A percentile compares a stretch with the other conserved stretches of the same genome.
phyloP scores from a whole-genome alignment of 1,284 basidiomycete genomes.

The Papiliotrema fonsecae region DNA sequence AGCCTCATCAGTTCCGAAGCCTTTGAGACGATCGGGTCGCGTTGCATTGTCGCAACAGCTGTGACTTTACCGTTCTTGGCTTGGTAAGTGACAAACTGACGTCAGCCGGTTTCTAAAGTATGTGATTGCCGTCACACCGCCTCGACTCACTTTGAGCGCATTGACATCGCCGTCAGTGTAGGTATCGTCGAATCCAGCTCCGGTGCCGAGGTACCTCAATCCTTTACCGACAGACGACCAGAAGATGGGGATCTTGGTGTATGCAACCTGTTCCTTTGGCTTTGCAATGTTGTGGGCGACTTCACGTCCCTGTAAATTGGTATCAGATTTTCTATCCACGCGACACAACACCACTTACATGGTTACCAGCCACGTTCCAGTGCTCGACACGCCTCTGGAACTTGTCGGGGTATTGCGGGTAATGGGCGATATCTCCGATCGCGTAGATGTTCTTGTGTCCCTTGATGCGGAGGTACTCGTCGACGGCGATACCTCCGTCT shows the following conservation, averaged over 20 bases:
- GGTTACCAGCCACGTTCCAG: constrained; percentile 67
- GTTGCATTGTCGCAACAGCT: constrained; percentile 66
- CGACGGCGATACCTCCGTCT: constrained; percentile 76
- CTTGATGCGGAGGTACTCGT: constrained; percentile 70
- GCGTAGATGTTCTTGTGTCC: constrained; percentile 66
- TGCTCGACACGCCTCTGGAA: constrained; percentile 66
- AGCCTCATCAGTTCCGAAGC: constrained; percentile 74
- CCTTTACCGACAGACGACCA: constrained; percentile 72
- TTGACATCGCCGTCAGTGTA: constrained; percentile 69
- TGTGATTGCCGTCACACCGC: no score
- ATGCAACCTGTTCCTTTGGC: constrained; percentile 31
- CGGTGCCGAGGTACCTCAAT: constrained; percentile 73
- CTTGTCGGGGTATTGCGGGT: constrained; percentile 57
- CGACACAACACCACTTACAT: constrained; percentile 21
- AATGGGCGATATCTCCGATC: constrained; percentile 84
- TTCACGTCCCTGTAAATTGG: constrained; percentile 76
- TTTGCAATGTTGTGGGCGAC: constrained; percentile 69
- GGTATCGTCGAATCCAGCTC: constrained; percentile 62
- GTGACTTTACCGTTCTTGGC: constrained; percentile 69
- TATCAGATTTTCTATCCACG: constrained; percentile 3
- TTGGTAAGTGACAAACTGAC: constrained; percentile 85
- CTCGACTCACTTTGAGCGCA: constrained; percentile 69
- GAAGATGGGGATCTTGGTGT: constrained; percentile 75
- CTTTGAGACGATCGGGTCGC: constrained; percentile 65
- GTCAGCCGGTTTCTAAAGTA: no score